Base-by-base conservation (phyloP, 306 rosid genomes). In the Alnus rubra region DNA sequence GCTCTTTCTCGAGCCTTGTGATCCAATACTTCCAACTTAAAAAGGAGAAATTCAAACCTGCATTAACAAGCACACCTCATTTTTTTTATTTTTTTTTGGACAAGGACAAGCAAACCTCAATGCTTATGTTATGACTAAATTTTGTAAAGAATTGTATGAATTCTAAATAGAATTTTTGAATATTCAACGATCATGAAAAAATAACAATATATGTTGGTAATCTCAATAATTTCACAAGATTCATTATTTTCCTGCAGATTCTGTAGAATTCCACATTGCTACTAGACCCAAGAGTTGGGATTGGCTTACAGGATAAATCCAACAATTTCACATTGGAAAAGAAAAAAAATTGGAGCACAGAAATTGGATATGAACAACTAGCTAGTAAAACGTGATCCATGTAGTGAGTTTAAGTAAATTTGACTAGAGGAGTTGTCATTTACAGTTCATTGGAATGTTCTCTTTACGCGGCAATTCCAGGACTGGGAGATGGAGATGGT, bases 1-100 rank as follows among this genome's bases (percentile, higher is more conserved):
- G 97, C 94, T 83, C 98, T 95, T 88, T 95, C 99, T 54, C 99
- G 92, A 69, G 96, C 98, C 87, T 93, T 95, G 77, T 91, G 99
- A 84, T 95, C 99, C 92, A 91, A 84, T 69, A 93, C 96, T 88
- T 95, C 99, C 90, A 95, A 82, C 94, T 93, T 95, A 84, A 93
- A 95, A 83, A 95, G 67, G 76, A 95, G 88, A 82, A 51, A 69
- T 87, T 95, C 99, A 75, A 95, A 81, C 92, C 98, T 95, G 90
- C 81, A 80, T 5, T 49, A 33, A 19, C 31, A 69, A 74, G 23
- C 42, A 53, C 56, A 74, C 58, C 78, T 37, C 35, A 45, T 9
- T 49, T 49, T 49, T 39, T 49, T 49, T 39, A 39, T 4, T 39
- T 10, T 48, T 48, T 0, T 49, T 10, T 12, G 14, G 52, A 49